Evolutionary conservation across 352 stramenopile genomes (phyloP).

Genomic region (Phytophthora constricta): DNA sequence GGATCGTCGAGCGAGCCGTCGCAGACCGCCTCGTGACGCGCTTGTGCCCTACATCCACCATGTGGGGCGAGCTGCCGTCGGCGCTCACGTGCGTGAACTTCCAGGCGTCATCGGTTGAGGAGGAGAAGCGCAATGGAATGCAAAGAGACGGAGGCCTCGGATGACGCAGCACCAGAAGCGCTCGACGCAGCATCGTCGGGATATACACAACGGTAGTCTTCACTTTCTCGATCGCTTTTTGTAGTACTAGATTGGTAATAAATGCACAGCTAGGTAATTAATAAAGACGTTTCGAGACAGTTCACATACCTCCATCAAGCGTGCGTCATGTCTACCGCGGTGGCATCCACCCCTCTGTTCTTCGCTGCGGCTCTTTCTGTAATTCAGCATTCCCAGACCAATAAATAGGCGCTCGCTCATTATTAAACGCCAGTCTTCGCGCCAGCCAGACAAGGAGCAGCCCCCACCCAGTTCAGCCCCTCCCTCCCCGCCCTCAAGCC

Average conservation of each 20-base stretch:
- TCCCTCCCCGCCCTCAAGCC: not conserved
- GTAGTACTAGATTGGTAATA: slow-evolving; percentile 12
- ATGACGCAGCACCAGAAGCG: not conserved
- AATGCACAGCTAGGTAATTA: slow-evolving; percentile 11
- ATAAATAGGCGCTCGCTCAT: not conserved
- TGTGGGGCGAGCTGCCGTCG: slow-evolving; percentile 60
- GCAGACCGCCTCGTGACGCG: slow-evolving; percentile 80
- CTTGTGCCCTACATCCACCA: slow-evolving; percentile 94
- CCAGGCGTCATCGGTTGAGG: slow-evolving; percentile 19
- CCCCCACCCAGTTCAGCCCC: slow-evolving; percentile 17
- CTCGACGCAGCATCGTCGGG: not conserved
- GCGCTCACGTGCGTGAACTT: slow-evolving; percentile 64
- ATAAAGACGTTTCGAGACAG: not conserved
- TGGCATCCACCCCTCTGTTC: too few species aligned
- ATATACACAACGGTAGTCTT: too few species aligned
- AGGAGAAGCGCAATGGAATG: slow-evolving; percentile 3
- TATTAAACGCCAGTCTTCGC: not conserved
- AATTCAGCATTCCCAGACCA: too few species aligned
- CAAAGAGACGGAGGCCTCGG: not conserved
- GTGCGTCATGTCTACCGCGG: too few species aligned
- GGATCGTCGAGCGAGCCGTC: slow-evolving; percentile 84
- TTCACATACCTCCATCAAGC: too few species aligned
- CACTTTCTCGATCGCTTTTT: too few species aligned
- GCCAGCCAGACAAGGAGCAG: slow-evolving; percentile 37
- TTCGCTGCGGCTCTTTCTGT: too few species aligned